Evolutionary conservation across 2,329 filamentous ascomycete species (phyloP).

Genomic region (Monosporascus sp.): DNA sequence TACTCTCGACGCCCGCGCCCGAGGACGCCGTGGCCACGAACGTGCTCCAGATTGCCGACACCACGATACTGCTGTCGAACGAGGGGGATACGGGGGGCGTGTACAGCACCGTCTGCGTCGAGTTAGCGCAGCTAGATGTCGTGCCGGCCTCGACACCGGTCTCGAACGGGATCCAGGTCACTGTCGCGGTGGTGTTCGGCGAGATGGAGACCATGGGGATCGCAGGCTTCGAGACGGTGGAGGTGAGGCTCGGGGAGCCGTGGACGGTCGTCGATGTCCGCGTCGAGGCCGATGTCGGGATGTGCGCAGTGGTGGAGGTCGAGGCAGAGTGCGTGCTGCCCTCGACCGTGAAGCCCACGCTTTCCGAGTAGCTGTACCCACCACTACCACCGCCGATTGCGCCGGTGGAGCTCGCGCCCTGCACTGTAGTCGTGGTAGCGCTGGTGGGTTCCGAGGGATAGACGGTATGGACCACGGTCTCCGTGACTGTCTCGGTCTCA

Average conservation of each 20-base stretch:
- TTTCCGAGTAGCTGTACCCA: too few relatives aligned
- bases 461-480: neutral
- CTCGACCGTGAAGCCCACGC: neutral
- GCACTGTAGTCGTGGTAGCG: neutral
- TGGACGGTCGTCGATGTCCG: neutral
- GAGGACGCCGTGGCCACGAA: neutral
- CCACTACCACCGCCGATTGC: too few relatives aligned
- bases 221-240: slow-evolving; percentile 1
- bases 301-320: neutral
- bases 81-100: too few relatives aligned
- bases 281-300: neutral
- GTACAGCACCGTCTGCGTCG: too few relatives aligned
- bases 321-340: neutral
- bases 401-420: neutral
- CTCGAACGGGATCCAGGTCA: neutral
- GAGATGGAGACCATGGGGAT: slow-evolving; percentile 1
- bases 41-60: too few relatives aligned
- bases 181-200: neutral
- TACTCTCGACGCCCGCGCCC: neutral
- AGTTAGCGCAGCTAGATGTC: too few relatives aligned
- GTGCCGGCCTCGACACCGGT: too few relatives aligned
- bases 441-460: neutral
- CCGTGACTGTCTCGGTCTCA: slow-evolving; percentile 1
- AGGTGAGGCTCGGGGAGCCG: neutral
- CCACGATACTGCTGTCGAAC: too few relatives aligned